A percentile compares a stretch with the other conserved stretches of the same genome.
These are phyloP conservation scores for Jaminaea rosea DNA, from an alignment of 1,284 basidiomycete species.

Conservation along the genomic window DNA sequence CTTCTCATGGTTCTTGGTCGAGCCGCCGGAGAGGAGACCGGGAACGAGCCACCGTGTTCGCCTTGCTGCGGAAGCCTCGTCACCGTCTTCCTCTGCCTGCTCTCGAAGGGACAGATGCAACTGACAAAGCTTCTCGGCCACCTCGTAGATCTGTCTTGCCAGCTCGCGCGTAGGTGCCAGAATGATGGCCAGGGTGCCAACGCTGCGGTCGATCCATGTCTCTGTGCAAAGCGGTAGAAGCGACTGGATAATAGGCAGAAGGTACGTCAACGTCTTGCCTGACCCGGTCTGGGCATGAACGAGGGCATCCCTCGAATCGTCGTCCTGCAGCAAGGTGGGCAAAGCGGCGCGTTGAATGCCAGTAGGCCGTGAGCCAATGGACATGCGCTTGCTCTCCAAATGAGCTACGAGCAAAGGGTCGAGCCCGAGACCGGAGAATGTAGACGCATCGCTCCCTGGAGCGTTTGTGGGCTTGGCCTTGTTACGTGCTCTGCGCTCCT, in stretches of 20 bases:
- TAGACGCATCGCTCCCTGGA: slow-evolving; percentile 49
- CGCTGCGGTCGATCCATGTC: slow-evolving; percentile 61
- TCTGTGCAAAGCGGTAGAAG: slow-evolving; percentile 72
- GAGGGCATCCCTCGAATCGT: slow-evolving; percentile 65
- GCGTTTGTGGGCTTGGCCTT: slow-evolving; percentile 34
- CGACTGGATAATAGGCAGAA: slow-evolving; percentile 90
- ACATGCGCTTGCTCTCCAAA: slow-evolving; percentile 65
- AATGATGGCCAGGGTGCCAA: slow-evolving; percentile 87
- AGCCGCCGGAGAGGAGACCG: slow-evolving; percentile 71
- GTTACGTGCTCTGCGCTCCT: not conserved
- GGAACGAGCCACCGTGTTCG: slow-evolving; percentile 76
- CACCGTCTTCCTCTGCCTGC: slow-evolving; percentile 50
- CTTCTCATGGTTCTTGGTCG: slow-evolving; percentile 66
- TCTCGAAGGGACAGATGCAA: slow-evolving; percentile 10
- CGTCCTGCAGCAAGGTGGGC: slow-evolving; percentile 49
- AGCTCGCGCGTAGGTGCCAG: slow-evolving; percentile 90
- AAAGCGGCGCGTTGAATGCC: slow-evolving; percentile 78
- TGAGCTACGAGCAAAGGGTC: slow-evolving; percentile 73
- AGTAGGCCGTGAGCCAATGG: slow-evolving; percentile 69
- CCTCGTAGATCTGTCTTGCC: slow-evolving; percentile 80
- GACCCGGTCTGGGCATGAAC: slow-evolving; percentile 97
- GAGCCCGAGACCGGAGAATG: slow-evolving; percentile 56
- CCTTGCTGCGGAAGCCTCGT: slow-evolving; percentile 48
- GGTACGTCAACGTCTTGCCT: slow-evolving; percentile 89
- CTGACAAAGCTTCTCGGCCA: slow-evolving; percentile 57